Evolutionary conservation across 306 rosid genomes (phyloP).

Genomic region (Argentina anserina): DNA sequence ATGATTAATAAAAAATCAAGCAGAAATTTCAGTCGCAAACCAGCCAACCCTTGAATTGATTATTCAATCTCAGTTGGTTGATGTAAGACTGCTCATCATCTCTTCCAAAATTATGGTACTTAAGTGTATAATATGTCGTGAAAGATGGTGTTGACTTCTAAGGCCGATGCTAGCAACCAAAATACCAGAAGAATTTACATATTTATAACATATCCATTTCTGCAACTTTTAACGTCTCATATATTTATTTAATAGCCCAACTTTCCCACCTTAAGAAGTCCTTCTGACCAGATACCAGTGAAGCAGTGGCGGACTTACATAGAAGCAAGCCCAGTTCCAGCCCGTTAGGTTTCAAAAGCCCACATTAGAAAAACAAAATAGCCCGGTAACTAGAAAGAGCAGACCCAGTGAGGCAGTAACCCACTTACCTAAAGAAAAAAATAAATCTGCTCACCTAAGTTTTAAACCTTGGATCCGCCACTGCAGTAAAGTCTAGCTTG

Average conservation of each 20-base stretch:
- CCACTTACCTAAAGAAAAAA: no score
- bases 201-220: background rate
- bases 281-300: no score
- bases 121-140: slow-evolving; percentile 8
- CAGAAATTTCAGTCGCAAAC: slow-evolving; percentile 16
- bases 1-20: slow-evolving; percentile 3
- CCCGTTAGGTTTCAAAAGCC: no score
- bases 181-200: slow-evolving; percentile 22
- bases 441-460: no score
- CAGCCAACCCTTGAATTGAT: slow-evolving; percentile 18
- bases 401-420: no score
- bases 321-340: no score
- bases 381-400: no score
- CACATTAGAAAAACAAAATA: no score
- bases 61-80: slow-evolving; percentile 12
- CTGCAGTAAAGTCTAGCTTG: background rate
- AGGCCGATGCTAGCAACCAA: slow-evolving; percentile 14
- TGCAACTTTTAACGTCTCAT: background rate
- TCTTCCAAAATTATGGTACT: slow-evolving; percentile 12
- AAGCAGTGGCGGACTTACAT: no score
- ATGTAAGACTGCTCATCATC: slow-evolving; percentile 23
- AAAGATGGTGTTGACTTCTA: slow-evolving; percentile 31
- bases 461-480: slow-evolving; percentile 13
- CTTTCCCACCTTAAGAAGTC: no score
- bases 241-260: background rate